These are phyloP conservation scores for Mediolabrus comicus DNA, from an alignment of 108 stramenopile species.

Conservation along the genomic window DNA sequence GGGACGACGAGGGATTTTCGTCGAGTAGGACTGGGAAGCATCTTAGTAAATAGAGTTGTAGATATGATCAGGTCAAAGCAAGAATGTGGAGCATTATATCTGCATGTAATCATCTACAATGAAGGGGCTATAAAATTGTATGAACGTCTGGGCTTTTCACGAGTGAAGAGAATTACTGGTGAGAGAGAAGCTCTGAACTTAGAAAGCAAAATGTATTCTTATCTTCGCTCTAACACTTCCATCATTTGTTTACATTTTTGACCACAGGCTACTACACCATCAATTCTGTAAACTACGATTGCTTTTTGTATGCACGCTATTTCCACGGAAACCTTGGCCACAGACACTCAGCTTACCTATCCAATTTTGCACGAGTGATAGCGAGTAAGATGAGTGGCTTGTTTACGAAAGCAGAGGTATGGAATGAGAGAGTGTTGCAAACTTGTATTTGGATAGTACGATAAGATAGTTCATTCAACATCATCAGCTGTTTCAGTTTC, in stretches of 20 bases:
- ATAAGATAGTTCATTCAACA: neutral
- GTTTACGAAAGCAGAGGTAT: too few relatives aligned
- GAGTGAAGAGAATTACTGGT: constrained; percentile 66
- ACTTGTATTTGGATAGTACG: too few relatives aligned
- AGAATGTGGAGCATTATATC: constrained; percentile 65
- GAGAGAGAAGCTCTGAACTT: neutral
- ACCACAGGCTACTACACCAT: constrained; percentile 76
- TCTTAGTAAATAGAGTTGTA: constrained; percentile 55
- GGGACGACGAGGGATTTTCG: constrained; percentile 67
- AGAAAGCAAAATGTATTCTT: neutral
- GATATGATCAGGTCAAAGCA: constrained; percentile 49
- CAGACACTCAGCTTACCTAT: neutral
- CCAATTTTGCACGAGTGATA: neutral
- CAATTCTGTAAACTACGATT: constrained; percentile 58
- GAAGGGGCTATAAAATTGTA: constrained; percentile 78
- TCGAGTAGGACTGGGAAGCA: constrained; percentile 61
- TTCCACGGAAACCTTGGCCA: constrained; percentile 59
- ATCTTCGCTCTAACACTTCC: too few relatives aligned
- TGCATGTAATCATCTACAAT: constrained; percentile 83
- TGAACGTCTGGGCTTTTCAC: constrained; percentile 72
- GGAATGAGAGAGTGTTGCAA: too few relatives aligned
- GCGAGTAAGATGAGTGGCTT: neutral
- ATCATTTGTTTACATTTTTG: neutral
- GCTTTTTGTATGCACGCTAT: constrained; percentile 81
- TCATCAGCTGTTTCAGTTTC: too few relatives aligned